These are phyloP conservation scores for Odonthalia washingtoniensis DNA, from an alignment of 31 red algal species.

Conservation along the genomic window DNA sequence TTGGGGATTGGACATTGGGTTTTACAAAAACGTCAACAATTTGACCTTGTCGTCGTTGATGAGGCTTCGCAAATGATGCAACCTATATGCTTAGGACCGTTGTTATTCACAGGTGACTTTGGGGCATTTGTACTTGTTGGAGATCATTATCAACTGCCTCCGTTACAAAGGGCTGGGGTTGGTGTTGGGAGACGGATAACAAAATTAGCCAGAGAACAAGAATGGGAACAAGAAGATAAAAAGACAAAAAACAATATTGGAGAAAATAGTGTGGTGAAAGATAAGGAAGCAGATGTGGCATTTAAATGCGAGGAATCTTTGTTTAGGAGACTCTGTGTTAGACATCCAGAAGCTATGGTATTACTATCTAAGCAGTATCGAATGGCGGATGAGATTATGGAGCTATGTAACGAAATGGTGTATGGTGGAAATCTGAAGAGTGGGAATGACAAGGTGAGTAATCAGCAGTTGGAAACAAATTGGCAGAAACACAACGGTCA, in stretches of 20 bases:
- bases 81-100: slow-evolving; percentile 79
- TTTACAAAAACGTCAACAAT: slow-evolving; percentile 63
- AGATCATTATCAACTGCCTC: slow-evolving; percentile 94
- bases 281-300: background rate
- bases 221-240: background rate
- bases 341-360: slow-evolving; percentile 78
- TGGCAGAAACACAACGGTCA: too few relatives aligned
- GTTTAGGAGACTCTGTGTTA: slow-evolving; percentile 68
- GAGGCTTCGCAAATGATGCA: slow-evolving; percentile 91
- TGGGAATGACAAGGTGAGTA: slow-evolving; percentile 52
- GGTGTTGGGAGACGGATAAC: background rate
- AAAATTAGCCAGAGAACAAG: background rate
- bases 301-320: slow-evolving; percentile 55
- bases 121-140: slow-evolving; percentile 89
- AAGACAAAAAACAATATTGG: too few relatives aligned
- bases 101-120: slow-evolving; percentile 66
- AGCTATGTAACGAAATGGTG: slow-evolving; percentile 80
- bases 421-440: slow-evolving; percentile 80
- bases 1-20: slow-evolving; percentile 81
- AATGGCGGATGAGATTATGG: slow-evolving; percentile 91
- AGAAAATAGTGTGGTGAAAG: background rate
- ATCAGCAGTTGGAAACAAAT: slow-evolving; percentile 12
- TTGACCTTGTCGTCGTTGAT: slow-evolving; percentile 94
- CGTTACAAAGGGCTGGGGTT: slow-evolving; percentile 51
- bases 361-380: slow-evolving; percentile 85